Conservation (phyloP, 1,284 basidiomycete genomes). For the Rhodotorula sp. region DNA sequence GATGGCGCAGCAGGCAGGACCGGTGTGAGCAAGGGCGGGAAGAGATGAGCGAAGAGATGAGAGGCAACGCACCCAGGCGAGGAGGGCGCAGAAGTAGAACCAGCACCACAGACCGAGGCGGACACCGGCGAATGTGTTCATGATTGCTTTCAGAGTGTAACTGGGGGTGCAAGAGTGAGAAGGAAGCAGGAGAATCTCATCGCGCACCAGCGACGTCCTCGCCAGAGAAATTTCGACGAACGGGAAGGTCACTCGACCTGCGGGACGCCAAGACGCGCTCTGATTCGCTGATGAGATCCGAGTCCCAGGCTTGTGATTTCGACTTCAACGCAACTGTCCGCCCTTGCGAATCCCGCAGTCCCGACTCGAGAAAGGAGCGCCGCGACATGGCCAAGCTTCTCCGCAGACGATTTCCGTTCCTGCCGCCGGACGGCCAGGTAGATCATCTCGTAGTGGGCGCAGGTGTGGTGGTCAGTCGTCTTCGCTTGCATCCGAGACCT, state of each 20-base stretch:
- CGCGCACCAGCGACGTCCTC: too few relatives aligned
- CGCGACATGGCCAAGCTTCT: constrained; percentile 17
- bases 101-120: not conserved
- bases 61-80: not conserved
- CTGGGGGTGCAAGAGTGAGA: not conserved
- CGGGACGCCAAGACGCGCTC: too few relatives aligned
- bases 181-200: not conserved
- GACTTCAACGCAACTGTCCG: too few relatives aligned
- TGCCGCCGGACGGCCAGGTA: constrained; percentile 70
- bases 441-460: constrained; percentile 92
- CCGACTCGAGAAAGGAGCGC: not conserved
- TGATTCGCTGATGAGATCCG: too few relatives aligned
- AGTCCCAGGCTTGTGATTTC: too few relatives aligned
- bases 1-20: constrained; percentile 6
- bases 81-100: not conserved
- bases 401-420: constrained; percentile 12
- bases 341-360: not conserved
- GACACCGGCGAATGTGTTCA: not conserved
- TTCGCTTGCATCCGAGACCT: not conserved
- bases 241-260: too few relatives aligned
- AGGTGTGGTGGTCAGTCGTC: constrained; percentile 55
- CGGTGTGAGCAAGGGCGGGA: not conserved
- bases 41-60: not conserved
- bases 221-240: too few relatives aligned
- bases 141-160: not conserved